These are phyloP conservation scores for Pyrenula aspistea DNA, from an alignment of 495 filamentous ascomycete species.

Conservation along the genomic window DNA sequence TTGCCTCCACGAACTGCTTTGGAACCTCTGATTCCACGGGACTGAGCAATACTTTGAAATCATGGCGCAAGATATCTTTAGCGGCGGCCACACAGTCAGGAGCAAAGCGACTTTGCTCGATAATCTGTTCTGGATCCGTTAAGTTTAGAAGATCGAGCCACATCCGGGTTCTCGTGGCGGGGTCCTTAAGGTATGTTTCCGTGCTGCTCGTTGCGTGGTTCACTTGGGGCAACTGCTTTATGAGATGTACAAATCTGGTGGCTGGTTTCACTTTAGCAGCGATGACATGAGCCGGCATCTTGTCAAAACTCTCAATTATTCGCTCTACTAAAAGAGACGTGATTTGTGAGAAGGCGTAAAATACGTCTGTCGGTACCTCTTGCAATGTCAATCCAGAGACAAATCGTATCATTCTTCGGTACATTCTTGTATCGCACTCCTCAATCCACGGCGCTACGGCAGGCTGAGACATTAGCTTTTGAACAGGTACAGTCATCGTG, in stretches of 20 bases:
- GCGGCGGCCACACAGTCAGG: conserved; percentile 19
- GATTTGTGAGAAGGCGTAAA: conserved; percentile 73
- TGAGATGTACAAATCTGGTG: conserved; percentile 71
- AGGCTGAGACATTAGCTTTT: conserved; percentile 77
- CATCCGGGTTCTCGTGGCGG: conserved; percentile 57
- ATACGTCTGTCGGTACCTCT: conserved; percentile 71
- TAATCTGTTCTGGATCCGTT: conserved; percentile 54
- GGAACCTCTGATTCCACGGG: conserved; percentile 17
- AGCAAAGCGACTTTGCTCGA: conserved; percentile 25
- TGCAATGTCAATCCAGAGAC: conserved; percentile 75
- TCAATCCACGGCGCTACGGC: conserved; percentile 84
- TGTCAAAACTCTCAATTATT: conserved; percentile 52
- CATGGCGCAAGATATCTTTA: conserved; percentile 57
- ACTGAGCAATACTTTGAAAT: conserved; percentile 59
- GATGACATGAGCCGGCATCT: conserved; percentile 70
- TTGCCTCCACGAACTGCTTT: conserved; percentile 2
- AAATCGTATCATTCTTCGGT: conserved; percentile 90
- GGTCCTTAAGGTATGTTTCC: conserved; percentile 60
- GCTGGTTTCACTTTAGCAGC: conserved; percentile 79
- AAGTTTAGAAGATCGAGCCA: conserved; percentile 78
- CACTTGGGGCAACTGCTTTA: conserved; percentile 77
- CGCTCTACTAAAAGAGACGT: conserved; percentile 11
- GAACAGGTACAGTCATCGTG: conserved; percentile 91
- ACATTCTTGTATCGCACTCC: conserved; percentile 88
- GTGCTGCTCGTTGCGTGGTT: conserved; percentile 84